Evolutionary conservation across 139 green algal genomes (phyloP).

Genomic region (Diplosphaera chodatii): DNA sequence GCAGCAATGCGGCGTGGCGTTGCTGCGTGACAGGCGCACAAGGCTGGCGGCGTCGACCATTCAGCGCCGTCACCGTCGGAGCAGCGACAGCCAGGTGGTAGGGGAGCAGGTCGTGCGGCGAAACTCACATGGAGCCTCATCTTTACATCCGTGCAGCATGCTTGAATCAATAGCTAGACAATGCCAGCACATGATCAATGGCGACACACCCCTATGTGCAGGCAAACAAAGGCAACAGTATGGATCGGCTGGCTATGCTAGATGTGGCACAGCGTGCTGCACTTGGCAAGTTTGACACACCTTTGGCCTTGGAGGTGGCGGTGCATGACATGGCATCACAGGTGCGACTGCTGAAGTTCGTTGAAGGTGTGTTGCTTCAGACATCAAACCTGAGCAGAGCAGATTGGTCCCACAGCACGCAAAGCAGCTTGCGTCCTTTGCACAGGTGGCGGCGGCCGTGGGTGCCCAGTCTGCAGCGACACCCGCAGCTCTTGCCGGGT

Average conservation of each 20-base stretch:
- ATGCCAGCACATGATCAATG: too few relatives aligned
- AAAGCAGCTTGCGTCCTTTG: too few relatives aligned
- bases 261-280: neutral
- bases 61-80: neutral
- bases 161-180: too few relatives aligned
- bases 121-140: too few relatives aligned
- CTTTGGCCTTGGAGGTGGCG: neutral
- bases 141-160: too few relatives aligned
- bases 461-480: neutral
- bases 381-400: too few relatives aligned
- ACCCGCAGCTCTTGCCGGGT: neutral
- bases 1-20: neutral
- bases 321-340: neutral
- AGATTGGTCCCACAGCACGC: too few relatives aligned
- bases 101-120: too few relatives aligned
- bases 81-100: neutral
- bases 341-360: too few relatives aligned
- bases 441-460: neutral
- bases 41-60: neutral
- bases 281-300: neutral
- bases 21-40: neutral
- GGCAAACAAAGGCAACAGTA: too few relatives aligned
- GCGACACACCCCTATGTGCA: too few relatives aligned
- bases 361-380: too few relatives aligned
- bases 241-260: neutral